Percentiles rank a stretch among this genome's conserved stretches.
phyloP scores from a whole-genome alignment of 2,329 filamentous ascomycete species.

The Colletotrichum acutatum region DNA sequence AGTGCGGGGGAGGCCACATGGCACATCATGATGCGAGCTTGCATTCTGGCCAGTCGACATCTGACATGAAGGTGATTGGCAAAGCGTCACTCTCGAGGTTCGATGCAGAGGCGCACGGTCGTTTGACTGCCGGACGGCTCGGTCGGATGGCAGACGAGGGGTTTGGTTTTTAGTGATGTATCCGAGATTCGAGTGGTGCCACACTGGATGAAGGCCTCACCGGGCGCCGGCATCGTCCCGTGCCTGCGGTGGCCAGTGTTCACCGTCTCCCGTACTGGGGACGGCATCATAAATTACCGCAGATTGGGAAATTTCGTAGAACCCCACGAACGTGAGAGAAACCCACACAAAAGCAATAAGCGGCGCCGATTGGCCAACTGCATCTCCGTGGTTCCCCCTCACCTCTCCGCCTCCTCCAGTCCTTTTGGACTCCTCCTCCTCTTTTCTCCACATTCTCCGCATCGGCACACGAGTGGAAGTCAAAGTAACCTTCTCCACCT shows the following conservation, averaged over 20 bases:
- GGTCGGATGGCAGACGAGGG: slow-evolving; percentile 1
- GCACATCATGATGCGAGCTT: background rate
- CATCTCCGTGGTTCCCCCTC: slow-evolving; percentile 6
- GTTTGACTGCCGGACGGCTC: slow-evolving; percentile 12
- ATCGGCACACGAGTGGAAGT: slow-evolving; percentile 20
- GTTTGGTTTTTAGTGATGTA: background rate
- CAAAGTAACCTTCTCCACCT: slow-evolving; percentile 26
- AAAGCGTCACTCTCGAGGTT: background rate
- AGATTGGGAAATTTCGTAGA: slow-evolving; percentile 9
- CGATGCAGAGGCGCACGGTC: background rate
- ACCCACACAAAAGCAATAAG: background rate
- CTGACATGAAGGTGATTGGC: background rate
- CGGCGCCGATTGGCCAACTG: slow-evolving; percentile 11
- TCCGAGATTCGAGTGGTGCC: background rate
- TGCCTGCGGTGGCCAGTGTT: background rate
- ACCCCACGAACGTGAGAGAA: slow-evolving; percentile 1
- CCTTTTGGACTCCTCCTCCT: background rate
- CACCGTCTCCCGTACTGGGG: background rate
- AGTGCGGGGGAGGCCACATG: slow-evolving; percentile 6
- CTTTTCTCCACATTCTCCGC: slow-evolving; percentile 34
- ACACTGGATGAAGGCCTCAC: background rate
- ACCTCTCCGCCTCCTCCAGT: slow-evolving; percentile 21
- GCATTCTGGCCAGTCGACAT: background rate
- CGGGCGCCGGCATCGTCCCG: background rate
- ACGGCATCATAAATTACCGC: slow-evolving; percentile 4